Evolutionary conservation across 73 alveolate species (phyloP), one percentile per base, ranked within the genome.

Genomic region (Symbiodinium pilosum): DNA sequence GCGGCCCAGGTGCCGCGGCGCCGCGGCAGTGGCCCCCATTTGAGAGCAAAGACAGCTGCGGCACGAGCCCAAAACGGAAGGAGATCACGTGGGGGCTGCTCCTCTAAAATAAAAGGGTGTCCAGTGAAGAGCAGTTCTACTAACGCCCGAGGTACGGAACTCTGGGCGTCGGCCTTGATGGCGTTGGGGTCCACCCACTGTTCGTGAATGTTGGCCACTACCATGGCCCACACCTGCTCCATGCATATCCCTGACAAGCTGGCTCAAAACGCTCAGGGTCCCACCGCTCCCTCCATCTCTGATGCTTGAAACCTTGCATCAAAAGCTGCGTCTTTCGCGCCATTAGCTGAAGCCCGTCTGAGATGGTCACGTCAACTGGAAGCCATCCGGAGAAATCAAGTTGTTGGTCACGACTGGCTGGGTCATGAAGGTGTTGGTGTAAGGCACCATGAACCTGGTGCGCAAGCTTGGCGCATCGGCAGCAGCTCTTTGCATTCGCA

Each of bases 181-280:
- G 95, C 95, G 24, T 88, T 88, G 75, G 96, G 87, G 77, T 64
- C 96, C 87, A 89, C 96, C 96, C 96, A 89, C 52, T 64, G 77
- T 75, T 89, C 96, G 54, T 89, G 96, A 75, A 89, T 89, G 30
- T 89, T 89, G 52, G 96, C 87, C 40, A 89, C 96, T 40, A 89
- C 96, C 73, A 89, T 89, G 87, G 96, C 96, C 96, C 96, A 89
- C 20, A 89, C 94, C 94, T 87, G n/a, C 85, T 7, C 41, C 24
- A 30, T n/a, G 85, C 59, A n/a, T 47, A 6, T 47, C 59, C 14
- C 59, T 47, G 59, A 9, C 59, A 9, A 6, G 6, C 59, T 47
- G 21, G 6, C 59, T 47, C 59, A 6, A 47, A 6, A 47, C 59
- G 59, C 59, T 47, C n/a, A n/a, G n/a, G n/a, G n/a, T n/a, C n/a